A percentile compares a stretch with the other conserved stretches of the same genome.
Conservation (phyloP, 2,329 filamentous ascomycete species). For the Alternaria metachromatica region DNA sequence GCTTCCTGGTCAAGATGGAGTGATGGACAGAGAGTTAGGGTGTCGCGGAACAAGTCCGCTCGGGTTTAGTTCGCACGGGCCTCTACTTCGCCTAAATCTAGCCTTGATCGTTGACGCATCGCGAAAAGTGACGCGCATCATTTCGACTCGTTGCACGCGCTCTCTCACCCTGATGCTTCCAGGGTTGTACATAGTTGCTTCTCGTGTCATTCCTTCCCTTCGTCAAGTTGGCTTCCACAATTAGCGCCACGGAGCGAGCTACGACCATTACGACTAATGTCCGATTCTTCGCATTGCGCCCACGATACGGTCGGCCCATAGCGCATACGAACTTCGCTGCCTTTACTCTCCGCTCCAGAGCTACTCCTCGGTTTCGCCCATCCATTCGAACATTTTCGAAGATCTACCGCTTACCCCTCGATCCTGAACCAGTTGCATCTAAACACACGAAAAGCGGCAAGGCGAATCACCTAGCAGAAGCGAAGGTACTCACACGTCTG, state of each 20-base stretch:
- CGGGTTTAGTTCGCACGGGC: slow-evolving; percentile 2
- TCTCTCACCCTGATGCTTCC: neutral
- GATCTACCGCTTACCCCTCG: neutral
- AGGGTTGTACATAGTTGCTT: slow-evolving; percentile 8
- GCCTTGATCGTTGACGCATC: slow-evolving; percentile 8
- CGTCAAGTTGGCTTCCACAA: slow-evolving; percentile 41
- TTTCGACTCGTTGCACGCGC: neutral
- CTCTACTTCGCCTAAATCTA: slow-evolving; percentile 5
- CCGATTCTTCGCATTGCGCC: slow-evolving; percentile 21
- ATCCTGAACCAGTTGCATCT: slow-evolving; percentile 8
- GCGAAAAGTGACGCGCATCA: slow-evolving; percentile 11
- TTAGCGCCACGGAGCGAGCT: slow-evolving; percentile 31
- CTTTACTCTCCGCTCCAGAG: slow-evolving; percentile 3
- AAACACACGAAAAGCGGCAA: neutral
- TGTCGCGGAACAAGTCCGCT: slow-evolving; percentile 6
- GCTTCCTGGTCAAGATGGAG: neutral
- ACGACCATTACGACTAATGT: slow-evolving; percentile 33
- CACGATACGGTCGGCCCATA: slow-evolving; percentile 5
- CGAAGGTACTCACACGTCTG: neutral
- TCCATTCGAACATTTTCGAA: neutral
- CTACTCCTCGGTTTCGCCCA: neutral
- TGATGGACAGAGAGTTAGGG: neutral
- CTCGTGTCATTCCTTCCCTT: slow-evolving; percentile 13
- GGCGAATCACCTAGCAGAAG: neutral
- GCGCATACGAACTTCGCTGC: slow-evolving; percentile 1